phyloP scores from a whole-genome alignment of 805 yeast species.

The Candida boidinii region DNA sequence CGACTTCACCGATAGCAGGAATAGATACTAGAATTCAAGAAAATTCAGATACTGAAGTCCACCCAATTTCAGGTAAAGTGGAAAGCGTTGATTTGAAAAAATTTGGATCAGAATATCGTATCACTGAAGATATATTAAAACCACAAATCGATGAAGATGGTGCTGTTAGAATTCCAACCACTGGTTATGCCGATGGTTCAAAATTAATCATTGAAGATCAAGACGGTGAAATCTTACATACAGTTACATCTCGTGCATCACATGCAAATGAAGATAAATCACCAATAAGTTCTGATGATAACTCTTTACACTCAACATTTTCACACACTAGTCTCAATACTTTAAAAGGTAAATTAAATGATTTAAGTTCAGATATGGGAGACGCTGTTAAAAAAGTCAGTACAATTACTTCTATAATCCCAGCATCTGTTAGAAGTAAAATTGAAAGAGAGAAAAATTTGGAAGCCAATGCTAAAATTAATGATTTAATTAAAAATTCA shows the following conservation, averaged over 20 bases:
- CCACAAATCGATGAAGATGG: slow-evolving; percentile 27
- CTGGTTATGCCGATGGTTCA: slow-evolving; percentile 63
- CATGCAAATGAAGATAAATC: neutral
- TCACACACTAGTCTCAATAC: too few relatives aligned
- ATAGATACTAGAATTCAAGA: slow-evolving; percentile 9
- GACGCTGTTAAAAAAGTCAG: too few relatives aligned
- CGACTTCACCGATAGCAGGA: slow-evolving; percentile 4
- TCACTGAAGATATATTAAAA: slow-evolving; percentile 17
- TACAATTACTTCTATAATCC: too few relatives aligned
- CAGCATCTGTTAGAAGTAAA: too few relatives aligned
- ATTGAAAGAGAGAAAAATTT: too few relatives aligned
- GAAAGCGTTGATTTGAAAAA: slow-evolving; percentile 8
- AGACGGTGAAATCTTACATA: slow-evolving; percentile 71
- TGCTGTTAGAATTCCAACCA: slow-evolving; percentile 22
- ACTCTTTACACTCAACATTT: too few relatives aligned
- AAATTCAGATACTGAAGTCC: slow-evolving; percentile 10
- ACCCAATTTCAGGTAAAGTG: too few relatives aligned
- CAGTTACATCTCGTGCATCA: slow-evolving; percentile 25
- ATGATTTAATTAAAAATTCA: slow-evolving; percentile 8
- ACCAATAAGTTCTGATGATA: neutral
- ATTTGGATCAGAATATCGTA: slow-evolving; percentile 9
- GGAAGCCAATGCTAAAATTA: slow-evolving; percentile 2
- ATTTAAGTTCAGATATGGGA: neutral
- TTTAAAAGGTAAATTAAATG: neutral
- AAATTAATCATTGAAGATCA: slow-evolving; percentile 71